phyloP scores from a whole-genome alignment of 2,329 filamentous ascomycete species.

The Pseudogymnoascus sp. region DNA sequence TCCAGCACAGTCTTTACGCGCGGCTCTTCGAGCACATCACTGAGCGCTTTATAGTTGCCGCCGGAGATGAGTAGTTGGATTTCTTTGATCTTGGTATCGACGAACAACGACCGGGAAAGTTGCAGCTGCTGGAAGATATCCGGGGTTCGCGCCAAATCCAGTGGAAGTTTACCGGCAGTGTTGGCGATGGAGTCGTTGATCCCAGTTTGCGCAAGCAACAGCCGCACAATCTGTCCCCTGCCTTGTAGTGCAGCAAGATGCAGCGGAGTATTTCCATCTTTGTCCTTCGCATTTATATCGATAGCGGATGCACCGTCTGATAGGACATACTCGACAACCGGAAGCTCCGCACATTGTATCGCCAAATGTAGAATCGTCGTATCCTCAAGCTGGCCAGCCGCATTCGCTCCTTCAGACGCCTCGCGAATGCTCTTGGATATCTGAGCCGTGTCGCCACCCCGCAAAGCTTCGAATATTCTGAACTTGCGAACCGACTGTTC shows the following conservation, averaged over 20 bases:
- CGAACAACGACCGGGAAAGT: constrained; percentile 79
- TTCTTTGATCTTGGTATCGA: constrained; percentile 76
- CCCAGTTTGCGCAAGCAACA: constrained; percentile 71
- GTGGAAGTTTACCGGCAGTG: constrained; percentile 72
- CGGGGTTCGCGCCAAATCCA: constrained; percentile 83
- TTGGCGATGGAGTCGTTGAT: constrained; percentile 89
- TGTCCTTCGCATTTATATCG: constrained; percentile 84
- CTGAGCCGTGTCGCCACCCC: constrained; percentile 81
- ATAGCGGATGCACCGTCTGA: constrained; percentile 61
- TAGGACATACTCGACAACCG: constrained; percentile 91
- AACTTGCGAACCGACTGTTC: constrained; percentile 95
- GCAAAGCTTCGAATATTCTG: constrained; percentile 83
- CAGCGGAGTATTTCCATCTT: constrained; percentile 88
- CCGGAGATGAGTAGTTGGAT: constrained; percentile 71
- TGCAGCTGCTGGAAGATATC: constrained; percentile 96
- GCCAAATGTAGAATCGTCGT: constrained; percentile 89
- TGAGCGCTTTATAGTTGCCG: constrained; percentile 69
- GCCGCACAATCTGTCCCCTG: constrained; percentile 68
- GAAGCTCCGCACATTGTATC: constrained; percentile 87
- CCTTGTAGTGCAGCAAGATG: constrained; percentile 83
- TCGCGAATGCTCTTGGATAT: constrained; percentile 82
- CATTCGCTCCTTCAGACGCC: constrained; percentile 29
- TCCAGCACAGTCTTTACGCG: constrained; percentile 81
- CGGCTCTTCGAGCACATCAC: constrained; percentile 74
- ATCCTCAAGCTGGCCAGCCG: constrained; percentile 54